These are phyloP conservation scores for Leptomonas pyrrhocoris DNA, from an alignment of 208 protist genomes.

Conservation along the genomic window DNA sequence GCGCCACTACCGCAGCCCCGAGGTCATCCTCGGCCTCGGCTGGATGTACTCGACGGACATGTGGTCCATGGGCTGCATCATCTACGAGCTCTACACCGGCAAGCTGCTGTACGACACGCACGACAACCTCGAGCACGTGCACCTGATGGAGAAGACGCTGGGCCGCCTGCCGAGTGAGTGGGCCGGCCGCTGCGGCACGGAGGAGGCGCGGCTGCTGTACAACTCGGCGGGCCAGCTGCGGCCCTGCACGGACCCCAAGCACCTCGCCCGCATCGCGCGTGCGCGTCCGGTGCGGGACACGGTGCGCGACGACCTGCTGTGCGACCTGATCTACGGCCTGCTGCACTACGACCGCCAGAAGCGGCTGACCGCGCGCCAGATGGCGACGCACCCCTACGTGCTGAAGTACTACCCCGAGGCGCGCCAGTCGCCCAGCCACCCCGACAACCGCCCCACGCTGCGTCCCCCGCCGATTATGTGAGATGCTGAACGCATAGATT, in stretches of 20 bases:
- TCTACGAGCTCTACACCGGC: constrained; percentile 76
- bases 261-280: constrained; percentile 63
- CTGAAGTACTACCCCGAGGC: constrained; percentile 84
- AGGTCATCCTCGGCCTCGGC: constrained; percentile 75
- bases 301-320: constrained; percentile 55
- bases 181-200: constrained; percentile 50
- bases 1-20: constrained; percentile 73
- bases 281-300: constrained; percentile 58
- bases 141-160: constrained; percentile 81
- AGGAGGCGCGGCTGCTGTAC: constrained; percentile 60
- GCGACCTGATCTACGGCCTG: constrained; percentile 67
- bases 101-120: constrained; percentile 77
- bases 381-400: constrained; percentile 79
- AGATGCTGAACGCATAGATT: too few species aligned
- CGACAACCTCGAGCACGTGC: constrained; percentile 77
- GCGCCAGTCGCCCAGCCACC: constrained; percentile 60
- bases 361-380: constrained; percentile 68
- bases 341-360: constrained; percentile 79
- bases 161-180: constrained; percentile 59
- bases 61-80: constrained; percentile 86
- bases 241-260: constrained; percentile 66
- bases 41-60: constrained; percentile 75
- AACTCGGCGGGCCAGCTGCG: constrained; percentile 50
- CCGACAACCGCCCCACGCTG: constrained; percentile 56
- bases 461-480: constrained; percentile 31